Base-by-base conservation (phyloP, 116 monocot species). In the Dioscorea cayenensis region DNA sequence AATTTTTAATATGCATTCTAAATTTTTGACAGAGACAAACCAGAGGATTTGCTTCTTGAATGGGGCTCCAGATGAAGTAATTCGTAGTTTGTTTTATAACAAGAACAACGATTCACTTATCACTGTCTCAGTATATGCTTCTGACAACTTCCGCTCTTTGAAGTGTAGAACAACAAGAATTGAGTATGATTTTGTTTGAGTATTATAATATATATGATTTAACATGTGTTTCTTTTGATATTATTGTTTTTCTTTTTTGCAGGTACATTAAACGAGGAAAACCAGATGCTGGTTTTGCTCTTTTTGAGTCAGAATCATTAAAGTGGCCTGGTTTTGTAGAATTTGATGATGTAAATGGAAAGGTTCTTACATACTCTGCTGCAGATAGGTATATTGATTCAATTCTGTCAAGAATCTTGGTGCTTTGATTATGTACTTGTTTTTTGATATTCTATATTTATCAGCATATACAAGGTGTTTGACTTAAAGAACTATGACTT, bases 291-390 rank as follows among this genome's bases (percentile, higher is more conserved):
- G 92, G 92, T 58, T 92, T 89, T 80, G 76, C 89, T 21, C 84
- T 92, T 77, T 92, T 92, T 81, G 86, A 92, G 69, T 83, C 92
- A 6, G 92, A 92, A 68, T 86, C 89, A 20, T 76, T 92, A 51
- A 88, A 92, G 48, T 92, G 86, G 84, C 92, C 92, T 69, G 92
- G 92, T 66, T 92, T 92, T 89, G 92, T 92, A 59, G 92, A 92
- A 65, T 92, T 92, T 76, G 92, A 92, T 74, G 92, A 92, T 82
- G 92, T 92, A 49, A 92, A 92, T 77, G 92, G 89, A 48, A 92
- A 92, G 68, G 89, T 92, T 71, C 82, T 92, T 49, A 92, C 92
- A 64, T 92, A 82, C 70, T 88, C 92, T 70, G 86, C 92, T 51
- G 75, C 84, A 32, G 84, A 92, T 68, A 92, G 84, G 92, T 92